Percentiles rank a stretch among this genome's conserved stretches.
Evolutionary conservation across 768 basidiomycete species (phyloP).

Genomic region (Favolaschia claudopus): DNA sequence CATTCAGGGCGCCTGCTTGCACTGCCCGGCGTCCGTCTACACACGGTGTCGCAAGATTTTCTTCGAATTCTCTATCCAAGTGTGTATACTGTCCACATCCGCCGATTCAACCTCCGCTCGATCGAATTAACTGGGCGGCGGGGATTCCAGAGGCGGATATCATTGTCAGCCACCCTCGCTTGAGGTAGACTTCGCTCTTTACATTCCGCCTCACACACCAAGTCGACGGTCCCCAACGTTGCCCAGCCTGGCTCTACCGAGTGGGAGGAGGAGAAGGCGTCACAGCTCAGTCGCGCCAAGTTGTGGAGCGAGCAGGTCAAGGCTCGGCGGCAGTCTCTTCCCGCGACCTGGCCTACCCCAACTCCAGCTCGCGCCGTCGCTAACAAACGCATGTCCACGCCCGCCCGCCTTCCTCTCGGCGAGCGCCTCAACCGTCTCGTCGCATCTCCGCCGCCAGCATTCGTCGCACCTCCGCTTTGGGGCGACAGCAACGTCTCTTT

Average conservation of each 20-base stretch:
- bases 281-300: neutral
- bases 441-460: neutral
- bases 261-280: neutral
- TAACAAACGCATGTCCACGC: neutral
- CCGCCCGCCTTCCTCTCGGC: neutral
- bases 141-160: no score
- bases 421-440: constrained; percentile 5
- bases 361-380: neutral
- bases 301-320: neutral
- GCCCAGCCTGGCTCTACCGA: neutral
- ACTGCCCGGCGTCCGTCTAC: no score
- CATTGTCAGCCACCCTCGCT: no score
- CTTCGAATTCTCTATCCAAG: no score
- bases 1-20: no score
- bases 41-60: no score
- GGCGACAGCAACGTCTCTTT: constrained; percentile 8
- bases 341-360: neutral
- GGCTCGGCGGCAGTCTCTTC: neutral
- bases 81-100: no score
- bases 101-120: no score
- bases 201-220: neutral
- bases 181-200: no score
- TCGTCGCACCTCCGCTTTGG: neutral
- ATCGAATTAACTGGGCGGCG: no score
- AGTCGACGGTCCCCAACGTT: neutral